Conservation (phyloP, 257 asterid species). For the Avicennia marina region DNA sequence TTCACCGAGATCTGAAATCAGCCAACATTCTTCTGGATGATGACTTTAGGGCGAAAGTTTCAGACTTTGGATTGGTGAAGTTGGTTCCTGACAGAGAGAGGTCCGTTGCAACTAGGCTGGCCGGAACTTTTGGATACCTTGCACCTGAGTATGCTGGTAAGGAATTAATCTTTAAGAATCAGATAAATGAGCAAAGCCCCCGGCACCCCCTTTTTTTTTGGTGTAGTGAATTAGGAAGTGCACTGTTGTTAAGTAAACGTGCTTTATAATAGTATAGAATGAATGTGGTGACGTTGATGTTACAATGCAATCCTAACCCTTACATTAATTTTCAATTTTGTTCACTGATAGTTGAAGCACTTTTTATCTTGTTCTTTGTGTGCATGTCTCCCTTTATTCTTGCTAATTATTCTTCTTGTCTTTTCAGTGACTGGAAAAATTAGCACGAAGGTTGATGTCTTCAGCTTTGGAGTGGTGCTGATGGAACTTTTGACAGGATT, state of each 20-base stretch:
- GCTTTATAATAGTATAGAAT: not conserved
- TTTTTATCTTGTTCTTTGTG: not conserved
- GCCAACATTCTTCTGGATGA: conserved; percentile 67
- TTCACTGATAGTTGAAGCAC: not conserved
- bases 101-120: conserved; percentile 66
- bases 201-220: not conserved
- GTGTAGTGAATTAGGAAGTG: not conserved
- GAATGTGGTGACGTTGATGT: not conserved
- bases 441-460: conserved; percentile 73
- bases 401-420: conserved; percentile 10
- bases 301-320: not conserved
- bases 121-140: conserved; percentile 81
- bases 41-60: conserved; percentile 66
- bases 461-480: conserved; percentile 79
- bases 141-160: conserved; percentile 93
- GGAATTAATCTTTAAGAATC: not conserved
- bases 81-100: conserved; percentile 63
- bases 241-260: not conserved
- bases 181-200: not conserved
- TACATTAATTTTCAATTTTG: not conserved
- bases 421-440: conserved; percentile 65
- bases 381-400: not conserved
- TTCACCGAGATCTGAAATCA: conserved; percentile 80
- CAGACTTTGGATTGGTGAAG: conserved; percentile 81
- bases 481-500: conserved; percentile 75